Evolutionary conservation across 345 rosid genomes (phyloP).

Genomic region (Euphorbia lathyris): DNA sequence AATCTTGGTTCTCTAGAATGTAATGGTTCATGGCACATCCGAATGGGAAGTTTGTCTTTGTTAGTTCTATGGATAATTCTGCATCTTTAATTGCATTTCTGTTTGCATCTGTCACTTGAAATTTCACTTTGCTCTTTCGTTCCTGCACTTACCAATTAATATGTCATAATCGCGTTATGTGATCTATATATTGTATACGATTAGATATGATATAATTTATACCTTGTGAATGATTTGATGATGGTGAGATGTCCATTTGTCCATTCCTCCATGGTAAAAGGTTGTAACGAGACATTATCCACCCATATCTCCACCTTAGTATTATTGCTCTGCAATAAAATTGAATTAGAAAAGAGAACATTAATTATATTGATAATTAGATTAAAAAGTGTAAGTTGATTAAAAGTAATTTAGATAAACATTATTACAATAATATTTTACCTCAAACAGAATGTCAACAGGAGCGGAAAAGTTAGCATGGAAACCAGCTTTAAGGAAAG

Average conservation of each 20-base stretch:
- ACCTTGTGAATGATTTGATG: slow-evolving; percentile 52
- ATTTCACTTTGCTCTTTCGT: slow-evolving; percentile 55
- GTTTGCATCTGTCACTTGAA: slow-evolving; percentile 45
- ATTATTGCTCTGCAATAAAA: slow-evolving; percentile 41
- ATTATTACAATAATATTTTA: slow-evolving; percentile 15
- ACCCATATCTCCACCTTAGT: slow-evolving; percentile 47
- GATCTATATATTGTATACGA: too few relatives aligned
- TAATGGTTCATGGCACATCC: slow-evolving; percentile 71
- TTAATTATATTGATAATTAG: background rate
- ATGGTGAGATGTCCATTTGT: slow-evolving; percentile 69
- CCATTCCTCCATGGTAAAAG: slow-evolving; percentile 62
- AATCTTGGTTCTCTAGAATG: slow-evolving; percentile 52
- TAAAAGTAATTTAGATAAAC: too few relatives aligned
- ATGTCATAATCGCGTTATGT: too few relatives aligned
- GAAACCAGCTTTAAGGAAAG: slow-evolving; percentile 71
- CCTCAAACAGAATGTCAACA: slow-evolving; percentile 56
- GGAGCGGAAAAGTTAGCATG: slow-evolving; percentile 45
- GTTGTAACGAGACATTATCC: slow-evolving; percentile 51
- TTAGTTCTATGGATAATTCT: slow-evolving; percentile 41
- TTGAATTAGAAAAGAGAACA: background rate
- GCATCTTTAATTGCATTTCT: slow-evolving; percentile 48
- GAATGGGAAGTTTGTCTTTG: slow-evolving; percentile 46
- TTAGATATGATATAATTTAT: too few relatives aligned
- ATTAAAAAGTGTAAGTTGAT: too few relatives aligned
- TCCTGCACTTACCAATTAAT: too few relatives aligned